Base-by-base conservation (phyloP, 805 yeast species). In the Hanseniaspora occidentalis region DNA sequence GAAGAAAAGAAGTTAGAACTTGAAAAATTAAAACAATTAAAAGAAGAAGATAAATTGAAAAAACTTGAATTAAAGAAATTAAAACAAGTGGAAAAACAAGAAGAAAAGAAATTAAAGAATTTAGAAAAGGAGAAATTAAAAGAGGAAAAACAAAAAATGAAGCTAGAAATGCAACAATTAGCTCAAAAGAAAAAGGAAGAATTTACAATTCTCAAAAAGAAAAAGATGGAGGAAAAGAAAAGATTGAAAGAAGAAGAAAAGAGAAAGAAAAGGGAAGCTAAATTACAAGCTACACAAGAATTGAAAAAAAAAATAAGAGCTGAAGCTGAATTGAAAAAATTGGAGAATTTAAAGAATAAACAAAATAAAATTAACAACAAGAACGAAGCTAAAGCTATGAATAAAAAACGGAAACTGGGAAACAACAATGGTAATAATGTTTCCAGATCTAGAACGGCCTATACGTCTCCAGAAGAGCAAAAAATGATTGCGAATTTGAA, bases 401-500 rank as follows among this genome's bases (percentile, higher is more conserved):
- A 36, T 14, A 24, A 18, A 36, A 36, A 10, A 18, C 31, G 2
- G 33, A 25, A 7, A 36, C 38, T 4, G 24, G 38, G 38, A 31
- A 36, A 13, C 24, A 36, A 13, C 23, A 25, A 6, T 36, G 26
- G 18, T n/a, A n/a, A n/a, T n/a, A n/a, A n/a, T n/a, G 26, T 24
- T 24, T 9, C 8, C 8, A 24, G 26, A 11, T 9, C 10, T 24
- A 33, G 24, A 33, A 33, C 23, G 5, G 16, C 16, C 18, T 33
- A 33, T 19, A 33, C 14, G 17, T 65, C 80, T 4, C 73, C 75
- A 1, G 82, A 76, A 38, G 80, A 82, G 51, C 79, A 80, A 33
- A 74, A 80, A 46, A 84, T 89, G 83, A 85, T 89, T 49, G 76
- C 82, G 3, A 83, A 85, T 50, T 69, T 89, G 52, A 88, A 88